Conservation (phyloP, 352 stramenopile genomes). For the Phytophthora pseudosyringae region DNA sequence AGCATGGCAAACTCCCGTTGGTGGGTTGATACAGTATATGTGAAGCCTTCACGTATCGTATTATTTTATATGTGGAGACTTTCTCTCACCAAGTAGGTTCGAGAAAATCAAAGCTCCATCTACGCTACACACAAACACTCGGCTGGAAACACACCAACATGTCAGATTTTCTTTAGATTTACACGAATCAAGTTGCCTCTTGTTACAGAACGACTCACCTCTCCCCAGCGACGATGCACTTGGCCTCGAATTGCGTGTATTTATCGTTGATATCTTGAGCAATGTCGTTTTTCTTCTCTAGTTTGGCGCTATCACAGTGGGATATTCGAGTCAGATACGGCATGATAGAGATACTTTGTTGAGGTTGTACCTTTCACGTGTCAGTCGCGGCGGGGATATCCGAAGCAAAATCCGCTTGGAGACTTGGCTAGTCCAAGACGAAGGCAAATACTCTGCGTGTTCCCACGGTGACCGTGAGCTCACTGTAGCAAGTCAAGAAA, state of each 20-base stretch:
- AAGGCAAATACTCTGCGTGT: conserved; percentile 58
- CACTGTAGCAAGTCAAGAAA: conserved; percentile 18
- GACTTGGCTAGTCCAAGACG: conserved; percentile 71
- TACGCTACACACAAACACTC: conserved; percentile 31
- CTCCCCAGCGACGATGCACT: conserved; percentile 50
- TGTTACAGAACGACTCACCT: conserved; percentile 36
- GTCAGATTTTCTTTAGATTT: background rate
- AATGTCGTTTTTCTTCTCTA: conserved; percentile 9
- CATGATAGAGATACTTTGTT: background rate
- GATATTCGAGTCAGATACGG: conserved; percentile 2
- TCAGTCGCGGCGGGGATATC: background rate
- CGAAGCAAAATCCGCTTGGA: conserved; percentile 69
- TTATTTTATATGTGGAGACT: background rate
- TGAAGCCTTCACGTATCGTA: too few relatives aligned
- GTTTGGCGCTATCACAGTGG: conserved; percentile 8
- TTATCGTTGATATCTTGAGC: background rate
- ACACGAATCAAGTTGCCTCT: background rate
- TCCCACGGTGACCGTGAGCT: conserved; percentile 48
- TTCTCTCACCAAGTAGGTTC: conserved; percentile 4
- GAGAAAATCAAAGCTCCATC: conserved; percentile 24
- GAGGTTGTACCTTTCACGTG: conserved; percentile 16
- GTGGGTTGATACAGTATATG: too few relatives aligned
- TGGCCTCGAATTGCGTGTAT: conserved; percentile 49
- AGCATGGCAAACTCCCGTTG: too few relatives aligned
- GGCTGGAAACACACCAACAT: conserved; percentile 19